phyloP scores from a whole-genome alignment of 2,329 filamentous ascomycete genomes.

The Sporothrix mexicana region DNA sequence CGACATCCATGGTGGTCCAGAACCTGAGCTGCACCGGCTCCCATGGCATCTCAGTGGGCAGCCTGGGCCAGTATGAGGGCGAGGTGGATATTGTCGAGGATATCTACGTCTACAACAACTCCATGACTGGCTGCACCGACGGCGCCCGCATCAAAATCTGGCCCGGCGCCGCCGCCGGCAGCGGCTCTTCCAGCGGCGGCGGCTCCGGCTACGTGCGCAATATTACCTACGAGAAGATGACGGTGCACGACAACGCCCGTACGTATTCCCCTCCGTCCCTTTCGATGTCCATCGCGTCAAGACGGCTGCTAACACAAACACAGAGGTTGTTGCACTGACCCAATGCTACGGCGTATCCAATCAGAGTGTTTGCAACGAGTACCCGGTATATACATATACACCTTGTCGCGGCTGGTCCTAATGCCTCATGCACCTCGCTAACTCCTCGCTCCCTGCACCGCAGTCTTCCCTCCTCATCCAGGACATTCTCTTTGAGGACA shows the following conservation, averaged over 20 bases:
- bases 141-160: constrained; percentile 69
- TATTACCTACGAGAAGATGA: constrained; percentile 63
- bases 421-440: neutral
- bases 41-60: constrained; percentile 67
- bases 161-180: constrained; percentile 40
- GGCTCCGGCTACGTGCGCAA: constrained; percentile 65
- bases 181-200: constrained; percentile 60
- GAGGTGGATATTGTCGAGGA: constrained; percentile 65
- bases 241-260: constrained; percentile 63
- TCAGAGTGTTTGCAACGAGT: constrained; percentile 63
- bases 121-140: constrained; percentile 46
- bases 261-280: neutral
- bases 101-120: constrained; percentile 56
- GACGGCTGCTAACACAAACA: too few species aligned
- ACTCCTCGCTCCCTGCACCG: too few species aligned
- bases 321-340: constrained; percentile 58
- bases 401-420: too few species aligned
- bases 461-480: constrained; percentile 53
- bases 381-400: too few species aligned
- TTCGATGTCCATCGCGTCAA: too few species aligned
- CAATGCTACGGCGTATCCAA: constrained; percentile 58
- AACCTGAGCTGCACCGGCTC: constrained; percentile 66
- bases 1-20: constrained; percentile 62
- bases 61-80: constrained; percentile 63
- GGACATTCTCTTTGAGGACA: constrained; percentile 59